phyloP scores from a whole-genome alignment of 768 basidiomycete genomes.

The Tylopilus plumbeoviolaceoides region DNA sequence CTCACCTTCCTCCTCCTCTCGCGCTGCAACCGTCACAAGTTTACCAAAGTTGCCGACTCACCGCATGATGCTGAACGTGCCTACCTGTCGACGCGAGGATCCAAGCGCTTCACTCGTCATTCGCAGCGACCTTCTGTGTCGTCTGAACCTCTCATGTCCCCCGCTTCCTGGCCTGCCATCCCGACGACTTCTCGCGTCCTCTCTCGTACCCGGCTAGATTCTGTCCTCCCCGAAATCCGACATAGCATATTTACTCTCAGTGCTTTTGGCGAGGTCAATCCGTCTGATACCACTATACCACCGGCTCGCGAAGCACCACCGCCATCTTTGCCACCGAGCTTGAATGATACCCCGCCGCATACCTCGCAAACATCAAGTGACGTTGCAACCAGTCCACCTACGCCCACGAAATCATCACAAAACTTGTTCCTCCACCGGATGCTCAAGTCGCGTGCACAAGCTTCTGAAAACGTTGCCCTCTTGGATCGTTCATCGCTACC shows the following conservation, averaged over 20 bases:
- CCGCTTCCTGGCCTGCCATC: constrained; percentile 6
- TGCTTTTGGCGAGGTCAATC: constrained; percentile 6
- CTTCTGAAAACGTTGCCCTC: constrained; percentile 5
- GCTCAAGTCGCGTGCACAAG: constrained; percentile 20
- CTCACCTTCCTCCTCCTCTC: constrained; percentile 12
- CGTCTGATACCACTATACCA: background rate
- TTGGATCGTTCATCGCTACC: constrained; percentile 2
- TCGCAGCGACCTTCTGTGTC: constrained; percentile 16
- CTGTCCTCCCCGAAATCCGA: background rate
- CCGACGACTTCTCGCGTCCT: constrained; percentile 1
- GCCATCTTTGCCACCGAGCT: background rate
- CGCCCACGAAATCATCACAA: background rate
- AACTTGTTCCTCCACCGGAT: constrained; percentile 18
- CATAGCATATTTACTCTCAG: background rate
- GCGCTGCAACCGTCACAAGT: constrained; percentile 9
- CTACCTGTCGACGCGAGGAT: background rate
- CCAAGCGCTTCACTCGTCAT: constrained; percentile 1
- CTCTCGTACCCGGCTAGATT: constrained; percentile 1
- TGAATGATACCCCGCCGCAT: background rate
- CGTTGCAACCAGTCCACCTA: background rate
- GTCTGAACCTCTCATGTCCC: constrained; percentile 22
- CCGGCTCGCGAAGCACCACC: constrained; percentile 1
- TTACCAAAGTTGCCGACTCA: constrained; percentile 16
- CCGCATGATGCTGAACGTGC: background rate
- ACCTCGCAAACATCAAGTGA: background rate